Evolutionary conservation across 352 stramenopile species (phyloP).

Genomic region (Globisporangium megalacanthum): DNA sequence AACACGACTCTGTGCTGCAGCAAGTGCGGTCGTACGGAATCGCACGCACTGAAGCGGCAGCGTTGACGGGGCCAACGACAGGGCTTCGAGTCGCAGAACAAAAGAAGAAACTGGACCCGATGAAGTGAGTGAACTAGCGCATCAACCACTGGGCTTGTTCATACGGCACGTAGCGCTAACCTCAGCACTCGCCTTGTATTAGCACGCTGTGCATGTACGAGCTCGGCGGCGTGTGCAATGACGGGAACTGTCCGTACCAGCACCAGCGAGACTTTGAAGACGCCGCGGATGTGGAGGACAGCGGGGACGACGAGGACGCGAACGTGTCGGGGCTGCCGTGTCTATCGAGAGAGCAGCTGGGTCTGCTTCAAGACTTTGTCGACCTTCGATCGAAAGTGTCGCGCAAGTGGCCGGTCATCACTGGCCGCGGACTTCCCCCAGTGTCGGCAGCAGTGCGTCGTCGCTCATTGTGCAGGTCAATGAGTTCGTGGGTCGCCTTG

Average conservation of each 20-base stretch:
- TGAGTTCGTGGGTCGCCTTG: background rate
- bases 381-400: constrained; percentile 27
- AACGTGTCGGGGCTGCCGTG: background rate
- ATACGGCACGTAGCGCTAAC: background rate
- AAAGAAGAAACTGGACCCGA: constrained; percentile 33
- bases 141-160: background rate
- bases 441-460: background rate
- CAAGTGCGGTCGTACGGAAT: constrained; percentile 21
- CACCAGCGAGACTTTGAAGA: constrained; percentile 52
- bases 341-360: constrained; percentile 19
- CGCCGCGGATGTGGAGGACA: background rate
- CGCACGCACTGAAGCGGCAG: too few relatives aligned
- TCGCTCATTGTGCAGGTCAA: background rate
- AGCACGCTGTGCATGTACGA: constrained; percentile 74
- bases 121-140: constrained; percentile 38
- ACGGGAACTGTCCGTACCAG: constrained; percentile 59
- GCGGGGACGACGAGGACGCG: background rate
- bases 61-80: too few relatives aligned
- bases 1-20: constrained; percentile 15
- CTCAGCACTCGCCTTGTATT: background rate
- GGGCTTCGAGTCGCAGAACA: background rate
- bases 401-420: constrained; percentile 45
- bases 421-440: background rate
- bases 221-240: constrained; percentile 70
- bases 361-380: constrained; percentile 35